phyloP scores from a whole-genome alignment of 2,329 filamentous ascomycete genomes.

The Talaromyces sp. region DNA sequence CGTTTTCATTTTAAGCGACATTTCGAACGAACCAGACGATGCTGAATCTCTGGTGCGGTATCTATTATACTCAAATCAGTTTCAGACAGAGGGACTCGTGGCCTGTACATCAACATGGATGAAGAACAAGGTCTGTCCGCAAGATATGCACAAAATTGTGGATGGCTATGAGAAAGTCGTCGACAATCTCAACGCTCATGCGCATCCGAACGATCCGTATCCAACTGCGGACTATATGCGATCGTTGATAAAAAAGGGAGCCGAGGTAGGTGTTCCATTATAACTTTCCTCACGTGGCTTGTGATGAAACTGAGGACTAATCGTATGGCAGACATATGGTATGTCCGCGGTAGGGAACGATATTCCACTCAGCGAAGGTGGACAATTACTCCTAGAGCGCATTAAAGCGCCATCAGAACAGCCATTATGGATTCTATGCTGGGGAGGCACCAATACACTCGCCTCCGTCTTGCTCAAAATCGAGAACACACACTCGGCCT shows the following conservation, averaged over 20 bases:
- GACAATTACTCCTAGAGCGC: constrained; percentile 27
- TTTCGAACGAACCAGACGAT: constrained; percentile 49
- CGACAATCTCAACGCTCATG: constrained; percentile 44
- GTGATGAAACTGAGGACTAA: neutral
- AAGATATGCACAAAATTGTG: constrained; percentile 45
- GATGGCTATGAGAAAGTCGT: constrained; percentile 42
- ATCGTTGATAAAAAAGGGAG: neutral
- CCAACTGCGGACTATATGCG: constrained; percentile 25
- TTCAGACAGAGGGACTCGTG: constrained; percentile 46
- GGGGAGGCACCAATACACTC: constrained; percentile 54
- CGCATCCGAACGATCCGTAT: constrained; percentile 44
- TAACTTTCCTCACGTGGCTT: neutral
- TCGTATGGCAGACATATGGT: neutral
- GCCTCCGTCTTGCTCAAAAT: constrained; percentile 47
- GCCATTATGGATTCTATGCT: constrained; percentile 52
- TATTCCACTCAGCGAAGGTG: neutral
- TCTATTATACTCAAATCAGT: constrained; percentile 47
- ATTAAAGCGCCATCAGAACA: constrained; percentile 31
- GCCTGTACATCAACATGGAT: constrained; percentile 49
- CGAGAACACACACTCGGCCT: constrained; percentile 5
- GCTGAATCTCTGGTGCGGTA: constrained; percentile 45
- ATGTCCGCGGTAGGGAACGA: neutral
- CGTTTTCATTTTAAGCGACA: constrained; percentile 45
- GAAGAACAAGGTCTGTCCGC: constrained; percentile 38
- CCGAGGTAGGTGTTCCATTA: neutral